Base-by-base conservation (phyloP, 1,284 basidiomycete genomes). In the Erythrobasidium hasegawianum region DNA sequence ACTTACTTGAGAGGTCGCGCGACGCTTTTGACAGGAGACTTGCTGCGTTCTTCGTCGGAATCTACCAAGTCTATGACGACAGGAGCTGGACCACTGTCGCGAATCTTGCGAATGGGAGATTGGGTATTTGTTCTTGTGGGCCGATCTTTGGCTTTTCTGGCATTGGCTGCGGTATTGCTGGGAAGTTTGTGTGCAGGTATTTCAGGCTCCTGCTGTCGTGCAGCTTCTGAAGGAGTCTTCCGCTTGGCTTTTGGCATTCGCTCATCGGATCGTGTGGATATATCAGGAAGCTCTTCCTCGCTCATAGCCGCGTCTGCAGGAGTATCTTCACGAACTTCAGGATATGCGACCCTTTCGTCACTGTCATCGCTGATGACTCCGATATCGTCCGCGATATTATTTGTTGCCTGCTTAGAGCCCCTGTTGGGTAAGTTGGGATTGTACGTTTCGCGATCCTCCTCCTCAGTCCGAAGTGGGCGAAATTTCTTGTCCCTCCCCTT, bases 221-320 rank as follows among this genome's bases (percentile, higher is more conserved):
- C 33, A 33, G 33, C 11, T 11, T 33, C 33, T 33, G 33, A 11
- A 4, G 33, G 5, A 33, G 33, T 33, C 33, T 33, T 33, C 33
- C 33, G 33, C 33, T 33, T 33, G 5, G 11, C 11, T 33, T 4
- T 4, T 5, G 33, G 5, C 11, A 33, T 11, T 5, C 22, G 43
- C 5, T 47, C 43, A n/a, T 5, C 16, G 14, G 43, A n/a, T 4
- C 22, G 43, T 8, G 43, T 7, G 14, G 49, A 41, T 0, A 64
- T 41, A 26, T 64, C 61, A n/a, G 61, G 61, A 5, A 64, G 54
- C 20, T 64, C 61, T 10, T 49, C 41, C 9, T 56, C 52, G 54
- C 61, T 64, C 16, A 43, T 45, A 2, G 33, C 33, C 33, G 33
- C 33, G 4, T 33, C 33, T 11, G 33, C 11, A 33, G 33, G 33